A percentile compares a stretch with the other conserved stretches of the same genome.
phyloP scores from a whole-genome alignment of 2,329 filamentous ascomycete genomes.

The Fusarium secorum region DNA sequence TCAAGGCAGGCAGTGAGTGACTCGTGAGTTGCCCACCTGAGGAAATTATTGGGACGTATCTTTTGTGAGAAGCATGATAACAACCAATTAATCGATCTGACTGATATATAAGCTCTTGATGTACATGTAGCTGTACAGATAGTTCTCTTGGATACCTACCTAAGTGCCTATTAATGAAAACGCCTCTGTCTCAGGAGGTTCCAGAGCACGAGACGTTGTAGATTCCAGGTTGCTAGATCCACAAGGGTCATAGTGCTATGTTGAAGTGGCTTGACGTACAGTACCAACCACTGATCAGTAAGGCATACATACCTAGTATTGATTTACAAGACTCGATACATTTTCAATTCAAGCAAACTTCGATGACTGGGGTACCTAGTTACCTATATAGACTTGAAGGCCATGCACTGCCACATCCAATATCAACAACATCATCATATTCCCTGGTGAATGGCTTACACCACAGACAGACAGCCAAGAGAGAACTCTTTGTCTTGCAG shows the following conservation, averaged over 20 bases:
- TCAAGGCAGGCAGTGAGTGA: neutral
- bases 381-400: neutral
- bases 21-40: neutral
- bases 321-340: neutral
- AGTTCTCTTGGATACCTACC: neutral
- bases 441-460: neutral
- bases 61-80: neutral
- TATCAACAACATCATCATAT: neutral
- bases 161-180: neutral
- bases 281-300: neutral
- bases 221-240: neutral
- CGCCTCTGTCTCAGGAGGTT: slow-evolving; percentile 18
- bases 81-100: neutral
- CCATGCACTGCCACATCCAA: neutral
- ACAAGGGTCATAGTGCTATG: neutral
- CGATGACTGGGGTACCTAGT: neutral
- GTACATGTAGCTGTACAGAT: neutral
- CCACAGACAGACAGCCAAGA: neutral
- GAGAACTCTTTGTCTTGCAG: neutral
- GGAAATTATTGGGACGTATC: neutral
- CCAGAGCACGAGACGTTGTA: neutral
- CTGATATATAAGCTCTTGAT: neutral
- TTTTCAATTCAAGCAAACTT: neutral
- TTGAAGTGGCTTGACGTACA: neutral
- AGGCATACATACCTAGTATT: neutral